Evolutionary conservation across 176 grass and related monocot species (phyloP), one percentile per base, ranked within the genome.

Genomic region (Phoenix roebelenii): DNA sequence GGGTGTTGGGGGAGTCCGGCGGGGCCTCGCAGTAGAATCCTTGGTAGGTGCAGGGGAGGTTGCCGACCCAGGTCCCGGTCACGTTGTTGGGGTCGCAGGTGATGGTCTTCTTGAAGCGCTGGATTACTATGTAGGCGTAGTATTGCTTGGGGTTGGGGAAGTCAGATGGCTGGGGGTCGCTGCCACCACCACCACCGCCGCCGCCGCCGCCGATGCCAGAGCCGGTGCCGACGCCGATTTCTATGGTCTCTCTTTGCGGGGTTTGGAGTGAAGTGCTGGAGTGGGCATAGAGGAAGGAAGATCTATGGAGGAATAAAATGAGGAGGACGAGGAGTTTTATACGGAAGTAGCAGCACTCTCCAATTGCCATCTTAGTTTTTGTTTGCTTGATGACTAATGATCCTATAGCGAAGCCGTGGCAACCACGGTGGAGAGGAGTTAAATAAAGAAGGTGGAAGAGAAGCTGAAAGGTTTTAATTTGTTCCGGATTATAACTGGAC

Each of bases 21-120:
- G 86, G 87, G 4, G 1, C 4, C 0, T 82, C 87, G 59, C 93
- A 97, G 79, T 55, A 97, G 73, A 91, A 88, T 19, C 93, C 87
- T 4, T 19, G 0, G 72, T 97, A 97, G 51, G 7, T 51, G 18
- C 93, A 97, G 19, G 85, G 18, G 59, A 65, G 5, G 7, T 30
- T n/a, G 28, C 87, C 93, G 5, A 0, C 24, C 93, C 93, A 97
- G 50, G 49, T 23, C 0, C 1, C 5, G 24, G 51, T 71, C 5
- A 83, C 22, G 20, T 14, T 15, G 26, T 30, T 5, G 17, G 84
- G 87, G 63, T 97, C 93, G 72, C 84, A 80, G 68, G 93, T 85
- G 20, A 97, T 48, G 19, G 78, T 76, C 2, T 12, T 48, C 78
- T 18, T 73, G 78, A 91, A 97, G 9, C 4, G 18, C 68, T 83